Base-by-base conservation (phyloP, 1,284 basidiomycete genomes). In the Trametes polyzona region DNA sequence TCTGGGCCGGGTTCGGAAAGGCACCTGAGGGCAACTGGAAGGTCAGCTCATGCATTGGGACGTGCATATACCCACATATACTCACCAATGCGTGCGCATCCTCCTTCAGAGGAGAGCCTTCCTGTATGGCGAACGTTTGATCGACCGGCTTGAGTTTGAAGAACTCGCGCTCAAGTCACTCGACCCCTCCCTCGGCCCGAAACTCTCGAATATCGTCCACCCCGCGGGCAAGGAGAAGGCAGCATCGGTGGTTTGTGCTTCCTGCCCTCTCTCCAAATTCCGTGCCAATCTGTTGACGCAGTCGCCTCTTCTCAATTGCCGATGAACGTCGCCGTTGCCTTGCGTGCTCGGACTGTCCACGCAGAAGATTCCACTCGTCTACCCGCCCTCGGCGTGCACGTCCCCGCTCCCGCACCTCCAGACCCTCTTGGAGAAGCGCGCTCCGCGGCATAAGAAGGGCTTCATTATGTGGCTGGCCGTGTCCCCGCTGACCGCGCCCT, bases 131-230 rank as follows among this genome's bases (percentile, higher is more conserved):
- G 86, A 90, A 74, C 81, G 82, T 10, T 67, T 90, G 2, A 74
- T 87, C 24, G 86, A 91, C 69, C 78, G 81, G 21, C 76, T 91
- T 57, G 90, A 90, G 49, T 92, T 90, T 62, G 90, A 92, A 69
- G 89, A 92, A 68, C 77, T 88, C 41, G 83, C 84, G 14, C 74
- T 92, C 61, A 87, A 88, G 68, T 78, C 80, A 30, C 74, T 92
- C 40, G 86, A 92, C 65, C 83, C 87, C 17, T 83, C 86, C 4
- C 65, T 88, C 39, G 86, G 83, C 0, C 87, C 87, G 9, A 71
- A 67, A 39, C 59, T 75, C 46, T 64, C 69, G 4, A 51, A 59
- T 32, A 55, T 67, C 47, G 60, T 67, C 14, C 60, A 61, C 29
- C 50, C 57, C 1, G 58, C 62, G 14, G 42, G 46, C 8, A 55